Conservation (phyloP, 2,329 filamentous ascomycete genomes). For the Cytospora piceae region DNA sequence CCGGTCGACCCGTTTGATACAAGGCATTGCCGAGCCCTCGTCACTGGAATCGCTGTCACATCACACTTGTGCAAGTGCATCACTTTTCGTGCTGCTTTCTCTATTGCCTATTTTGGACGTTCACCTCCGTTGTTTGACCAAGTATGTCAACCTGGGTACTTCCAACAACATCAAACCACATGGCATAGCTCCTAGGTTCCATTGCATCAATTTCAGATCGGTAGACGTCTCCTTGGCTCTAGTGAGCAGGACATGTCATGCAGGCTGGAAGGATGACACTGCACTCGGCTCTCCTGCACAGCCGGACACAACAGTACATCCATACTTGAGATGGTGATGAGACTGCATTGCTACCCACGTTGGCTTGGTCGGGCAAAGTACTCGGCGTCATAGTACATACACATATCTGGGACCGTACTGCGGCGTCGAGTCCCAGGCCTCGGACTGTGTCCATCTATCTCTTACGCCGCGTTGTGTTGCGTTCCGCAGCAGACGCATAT, state of each 20-base stretch:
- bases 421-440: not conserved
- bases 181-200: not conserved
- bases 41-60: constrained; percentile 5
- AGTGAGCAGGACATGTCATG: not conserved
- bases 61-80: constrained; percentile 14
- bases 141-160: not conserved
- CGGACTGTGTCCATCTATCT: not conserved
- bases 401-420: not conserved
- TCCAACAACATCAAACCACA: not conserved
- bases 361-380: not conserved
- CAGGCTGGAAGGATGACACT: not conserved
- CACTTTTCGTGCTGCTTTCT: not conserved
- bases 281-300: not conserved
- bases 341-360: not conserved
- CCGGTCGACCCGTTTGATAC: not conserved
- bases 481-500: not conserved
- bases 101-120: not conserved
- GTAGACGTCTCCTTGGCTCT: not conserved
- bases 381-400: not conserved
- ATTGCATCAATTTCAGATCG: no score
- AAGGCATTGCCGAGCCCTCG: constrained; percentile 6
- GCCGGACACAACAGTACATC: not conserved
- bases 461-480: not conserved
- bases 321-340: not conserved
- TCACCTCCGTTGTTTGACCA: not conserved